Base-by-base conservation (phyloP, 163 green algal genomes). In the Chloromonas sp. region DNA sequence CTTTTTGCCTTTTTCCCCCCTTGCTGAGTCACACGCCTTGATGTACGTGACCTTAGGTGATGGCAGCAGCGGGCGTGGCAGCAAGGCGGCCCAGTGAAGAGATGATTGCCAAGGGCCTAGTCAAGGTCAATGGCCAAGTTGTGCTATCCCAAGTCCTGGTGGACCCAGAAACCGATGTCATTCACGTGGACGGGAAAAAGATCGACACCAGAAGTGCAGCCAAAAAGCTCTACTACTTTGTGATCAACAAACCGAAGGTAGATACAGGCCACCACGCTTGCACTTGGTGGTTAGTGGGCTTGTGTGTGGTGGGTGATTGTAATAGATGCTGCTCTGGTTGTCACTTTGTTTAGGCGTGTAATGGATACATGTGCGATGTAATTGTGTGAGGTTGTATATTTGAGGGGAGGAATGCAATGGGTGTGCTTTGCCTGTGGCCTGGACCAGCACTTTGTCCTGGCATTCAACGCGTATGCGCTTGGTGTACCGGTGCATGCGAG, bases 171-270 rank as follows among this genome's bases (percentile, higher is more conserved):
- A 88, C 85, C 0, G 93, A 97, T 90, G 86, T 58, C 0, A 82
- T 92, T 13, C 57, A 92, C 82, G 92, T 92, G 3, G 57, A 81
- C 2, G 82, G 84, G 2, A 70, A 84, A 74, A 57, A 60, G 59
- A 58, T 82, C 0, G 36, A 59, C 79, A 78, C 61, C 60, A 66
- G 88, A 88, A n/a, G 60, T 76, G 13, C 83, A 86, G 3, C 76
- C 81, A 66, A 86, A 13, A 83, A 87, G 36, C 86, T 92, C n/a
- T 91, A 90, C 83, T 97, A 97, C 88, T 98, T 98, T 89, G 90
- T 92, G 0, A 66, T 98, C n/a, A 97, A 99, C 92, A 99, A 99
- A 89, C 96, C 96, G 60, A 98, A 91, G 82, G 87, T 86, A 15
- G 36, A 3, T 81, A 62, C 60, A 78, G 77, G 81, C 11, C 79